Base-by-base conservation (phyloP, 768 basidiomycete species). In the Tricholoma matsutake region DNA sequence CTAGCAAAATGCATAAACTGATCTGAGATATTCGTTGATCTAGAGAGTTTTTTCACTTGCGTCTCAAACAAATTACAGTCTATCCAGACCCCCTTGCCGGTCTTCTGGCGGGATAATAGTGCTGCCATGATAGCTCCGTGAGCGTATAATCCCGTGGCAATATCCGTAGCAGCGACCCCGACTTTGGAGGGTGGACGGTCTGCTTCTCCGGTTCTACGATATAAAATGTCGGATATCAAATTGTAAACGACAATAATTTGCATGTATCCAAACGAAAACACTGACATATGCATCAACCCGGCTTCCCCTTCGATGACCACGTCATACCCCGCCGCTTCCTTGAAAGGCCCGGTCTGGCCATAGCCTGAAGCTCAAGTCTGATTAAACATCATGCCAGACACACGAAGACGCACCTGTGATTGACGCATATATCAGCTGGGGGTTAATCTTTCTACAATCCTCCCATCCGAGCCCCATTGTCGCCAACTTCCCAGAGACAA, bases 51-150 rank as follows among this genome's bases (percentile, higher is more conserved):
- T 64, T 77, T 59, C 61, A 92, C 93, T 78, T 96, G 95, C 13
- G 89, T 86, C 68, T 97, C 95, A 67, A 97, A 96, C 41, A 98
- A 76, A 71, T 92, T 96, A 68, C 90, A 92, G 71, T 98, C 96
- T 58, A 98, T 91, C 86, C 90, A 91, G 13, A 89, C 86, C 2
- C 96, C 96, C 65, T 88, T 80, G 5, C 94, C 94, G 0, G 95
- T 97, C 68, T 89, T 85, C 60, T 85, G 82, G 20, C 94, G 83
- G 9, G 91, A 93, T 60, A 94, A 71, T 13, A 98, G 79, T 1
- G 87, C 95, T 5, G 96, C 96, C 82, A 98, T 87, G 62, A 98
- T 90, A 2, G 94, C 94, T 0, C 93, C 92, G 58, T 96, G 94
- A 5, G 94, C 88, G 72, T 96, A 97, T 25, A 98, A 80, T 2